phyloP scores from a whole-genome alignment of 2,329 filamentous ascomycete species.

The Apiospora sp. region DNA sequence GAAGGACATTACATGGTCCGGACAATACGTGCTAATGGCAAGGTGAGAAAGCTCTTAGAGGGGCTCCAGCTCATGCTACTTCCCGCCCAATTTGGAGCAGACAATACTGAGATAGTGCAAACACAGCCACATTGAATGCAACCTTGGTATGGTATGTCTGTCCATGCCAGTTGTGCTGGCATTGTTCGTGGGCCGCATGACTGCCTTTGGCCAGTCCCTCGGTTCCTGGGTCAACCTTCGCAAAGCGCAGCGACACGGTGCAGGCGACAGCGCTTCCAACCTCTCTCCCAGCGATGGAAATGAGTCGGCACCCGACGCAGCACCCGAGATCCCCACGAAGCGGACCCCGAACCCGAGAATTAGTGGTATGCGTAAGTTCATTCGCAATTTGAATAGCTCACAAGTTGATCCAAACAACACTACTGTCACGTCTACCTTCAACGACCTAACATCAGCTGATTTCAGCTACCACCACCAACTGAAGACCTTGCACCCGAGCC shows the following conservation, averaged over 20 bases:
- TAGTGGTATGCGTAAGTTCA: background rate
- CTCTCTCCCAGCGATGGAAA: background rate
- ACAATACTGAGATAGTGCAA: too few species aligned
- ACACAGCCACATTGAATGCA: too few species aligned
- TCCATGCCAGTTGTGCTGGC: background rate
- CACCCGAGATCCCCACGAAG: background rate
- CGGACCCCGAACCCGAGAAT: background rate
- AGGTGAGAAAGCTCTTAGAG: background rate
- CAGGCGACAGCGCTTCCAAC: background rate
- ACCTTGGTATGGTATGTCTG: background rate
- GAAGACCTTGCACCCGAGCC: background rate
- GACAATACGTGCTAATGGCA: background rate
- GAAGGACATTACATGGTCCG: background rate
- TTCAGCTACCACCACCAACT: constrained; percentile 13
- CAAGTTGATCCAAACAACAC: background rate
- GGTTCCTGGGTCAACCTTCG: background rate
- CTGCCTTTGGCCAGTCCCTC: background rate
- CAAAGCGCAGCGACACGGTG: background rate
- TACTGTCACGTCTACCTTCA: constrained; percentile 10
- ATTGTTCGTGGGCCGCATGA: background rate
- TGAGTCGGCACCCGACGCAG: background rate
- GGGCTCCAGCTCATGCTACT: background rate
- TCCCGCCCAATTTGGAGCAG: too few species aligned
- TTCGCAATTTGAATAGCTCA: background rate
- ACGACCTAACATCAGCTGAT: constrained; percentile 16